phyloP scores from a whole-genome alignment of 257 asterid genomes.

The Solanum tacnaense region DNA sequence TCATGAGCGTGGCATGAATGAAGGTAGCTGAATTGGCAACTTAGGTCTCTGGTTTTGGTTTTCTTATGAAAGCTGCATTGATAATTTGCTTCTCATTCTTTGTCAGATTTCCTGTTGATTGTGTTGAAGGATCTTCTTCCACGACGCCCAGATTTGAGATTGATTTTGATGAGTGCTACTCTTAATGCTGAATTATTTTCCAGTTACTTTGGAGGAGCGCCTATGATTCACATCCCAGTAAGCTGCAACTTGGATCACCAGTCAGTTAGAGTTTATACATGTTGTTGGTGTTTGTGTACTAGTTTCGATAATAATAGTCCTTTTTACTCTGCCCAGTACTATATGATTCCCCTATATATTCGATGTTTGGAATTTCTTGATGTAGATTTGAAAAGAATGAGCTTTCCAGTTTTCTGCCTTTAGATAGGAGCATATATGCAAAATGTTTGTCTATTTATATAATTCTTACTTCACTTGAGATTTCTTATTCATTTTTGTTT shows the following conservation, averaged over 20 bases:
- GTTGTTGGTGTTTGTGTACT: neutral
- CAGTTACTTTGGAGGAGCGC: constrained; percentile 77
- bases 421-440: neutral
- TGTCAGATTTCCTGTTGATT: constrained; percentile 85
- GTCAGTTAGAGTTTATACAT: neutral
- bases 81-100: constrained; percentile 19
- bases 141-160: constrained; percentile 81
- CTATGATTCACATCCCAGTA: constrained; percentile 92
- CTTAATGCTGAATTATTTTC: constrained; percentile 91
- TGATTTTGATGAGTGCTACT: constrained; percentile 98
- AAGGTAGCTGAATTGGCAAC: constrained; percentile 45
- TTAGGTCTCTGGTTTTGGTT: neutral
- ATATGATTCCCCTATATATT: neutral
- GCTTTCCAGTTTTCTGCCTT: neutral
- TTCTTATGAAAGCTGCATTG: constrained; percentile 12
- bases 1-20: constrained; percentile 99
- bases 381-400: neutral
- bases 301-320: neutral
- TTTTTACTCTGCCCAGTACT: neutral
- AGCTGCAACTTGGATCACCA: constrained; percentile 11
- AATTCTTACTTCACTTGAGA: neutral
- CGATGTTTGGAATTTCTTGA: neutral
- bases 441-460: neutral
- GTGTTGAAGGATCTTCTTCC: constrained; percentile 95
- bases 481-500: neutral